Evolutionary conservation across 768 basidiomycete genomes (phyloP).

Genomic region (Tricholoma saponaceum): DNA sequence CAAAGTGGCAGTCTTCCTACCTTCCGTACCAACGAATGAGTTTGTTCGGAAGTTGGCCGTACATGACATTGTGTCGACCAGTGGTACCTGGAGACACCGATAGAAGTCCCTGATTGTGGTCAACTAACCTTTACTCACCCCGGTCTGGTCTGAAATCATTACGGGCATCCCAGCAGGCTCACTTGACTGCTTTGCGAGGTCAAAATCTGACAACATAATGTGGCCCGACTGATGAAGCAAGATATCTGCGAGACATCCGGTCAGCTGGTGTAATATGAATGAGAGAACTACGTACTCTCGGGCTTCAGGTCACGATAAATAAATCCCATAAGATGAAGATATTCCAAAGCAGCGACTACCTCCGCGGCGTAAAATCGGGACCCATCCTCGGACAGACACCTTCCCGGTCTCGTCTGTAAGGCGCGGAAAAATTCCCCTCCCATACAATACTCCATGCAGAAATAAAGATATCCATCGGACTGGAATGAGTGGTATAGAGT

Average conservation of each 20-base stretch:
- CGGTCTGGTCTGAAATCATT: conserved; percentile 84
- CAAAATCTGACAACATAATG: conserved; percentile 99
- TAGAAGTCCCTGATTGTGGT: conserved; percentile 1
- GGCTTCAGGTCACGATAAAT: conserved; percentile 99
- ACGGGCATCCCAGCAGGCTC: conserved; percentile 84
- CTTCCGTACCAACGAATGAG: conserved; percentile 99
- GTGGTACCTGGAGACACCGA: conserved; percentile 57
- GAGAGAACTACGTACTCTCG: conserved; percentile 71
- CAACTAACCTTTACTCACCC: conserved; percentile 50
- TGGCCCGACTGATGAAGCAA: conserved; percentile 96
- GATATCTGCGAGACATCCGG: conserved; percentile 65
- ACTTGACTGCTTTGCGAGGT: conserved; percentile 93
- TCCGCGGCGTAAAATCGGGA: conserved; percentile 98
- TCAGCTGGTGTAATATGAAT: not conserved
- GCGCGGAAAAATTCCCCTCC: conserved; percentile 99
- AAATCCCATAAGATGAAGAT: conserved; percentile 98
- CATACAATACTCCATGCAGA: conserved; percentile 99
- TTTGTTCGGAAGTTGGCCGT: conserved; percentile 98
- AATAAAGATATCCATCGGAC: conserved; percentile 95
- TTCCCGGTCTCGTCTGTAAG: conserved; percentile 92
- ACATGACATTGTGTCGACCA: conserved; percentile 96
- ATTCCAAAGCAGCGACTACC: conserved; percentile 96
- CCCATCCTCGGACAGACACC: conserved; percentile 92
- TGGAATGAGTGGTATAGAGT: conserved; percentile 99
- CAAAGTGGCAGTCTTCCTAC: conserved; percentile 36